These are phyloP conservation scores for Phaffia australis DNA, from an alignment of 768 basidiomycete species.

Conservation along the genomic window DNA sequence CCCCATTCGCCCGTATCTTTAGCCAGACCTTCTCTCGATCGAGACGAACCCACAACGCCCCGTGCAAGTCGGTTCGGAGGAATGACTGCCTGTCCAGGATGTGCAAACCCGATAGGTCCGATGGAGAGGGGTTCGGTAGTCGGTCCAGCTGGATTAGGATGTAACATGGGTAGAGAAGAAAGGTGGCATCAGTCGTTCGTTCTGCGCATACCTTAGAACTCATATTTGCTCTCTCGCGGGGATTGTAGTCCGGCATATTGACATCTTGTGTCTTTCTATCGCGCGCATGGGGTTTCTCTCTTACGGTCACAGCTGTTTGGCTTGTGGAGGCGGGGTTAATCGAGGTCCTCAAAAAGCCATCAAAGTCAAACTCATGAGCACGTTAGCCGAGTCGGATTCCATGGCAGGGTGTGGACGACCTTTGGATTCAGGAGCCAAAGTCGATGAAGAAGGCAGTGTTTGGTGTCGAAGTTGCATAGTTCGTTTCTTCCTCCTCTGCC, in stretches of 20 bases:
- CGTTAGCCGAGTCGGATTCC: background rate
- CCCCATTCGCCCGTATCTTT: no score
- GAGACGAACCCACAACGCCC: no score
- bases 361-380: background rate
- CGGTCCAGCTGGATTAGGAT: conserved; percentile 5
- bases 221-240: no score
- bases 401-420: conserved; percentile 10
- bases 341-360: background rate
- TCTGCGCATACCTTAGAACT: no score
- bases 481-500: background rate
- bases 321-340: conserved; percentile 10
- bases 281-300: no score
- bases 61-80: background rate
- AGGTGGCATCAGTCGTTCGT: conserved; percentile 11
- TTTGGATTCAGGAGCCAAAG: conserved; percentile 8
- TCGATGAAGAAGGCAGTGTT: conserved; percentile 6
- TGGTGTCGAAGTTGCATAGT: conserved; percentile 15
- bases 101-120: background rate
- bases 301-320: background rate
- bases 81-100: background rate
- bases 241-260: no score
- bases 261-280: no score
- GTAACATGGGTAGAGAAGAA: background rate
- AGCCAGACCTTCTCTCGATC: no score
- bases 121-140: background rate